Percentiles rank a stretch among this genome's conserved stretches.
Conservation (phyloP, 257 asterid species). For the Haberlea rhodopensis region DNA sequence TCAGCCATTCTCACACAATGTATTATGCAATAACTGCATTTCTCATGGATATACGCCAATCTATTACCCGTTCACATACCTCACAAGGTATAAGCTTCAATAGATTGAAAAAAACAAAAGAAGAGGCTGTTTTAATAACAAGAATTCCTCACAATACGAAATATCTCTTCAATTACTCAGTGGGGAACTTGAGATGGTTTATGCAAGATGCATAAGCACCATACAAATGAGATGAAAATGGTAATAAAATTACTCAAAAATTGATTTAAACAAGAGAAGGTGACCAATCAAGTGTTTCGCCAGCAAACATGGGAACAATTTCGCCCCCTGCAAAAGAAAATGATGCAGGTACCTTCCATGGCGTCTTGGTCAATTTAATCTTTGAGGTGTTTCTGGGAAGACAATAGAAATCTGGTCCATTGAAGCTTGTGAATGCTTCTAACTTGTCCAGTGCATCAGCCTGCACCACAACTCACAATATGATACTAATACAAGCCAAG, state of each 20-base stretch:
- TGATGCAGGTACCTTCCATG: slow-evolving; percentile 77
- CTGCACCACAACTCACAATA: slow-evolving; percentile 27
- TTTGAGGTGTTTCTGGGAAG: slow-evolving; percentile 72
- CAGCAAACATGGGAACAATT: slow-evolving; percentile 86
- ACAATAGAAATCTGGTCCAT: slow-evolving; percentile 90
- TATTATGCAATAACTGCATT: too few species aligned
- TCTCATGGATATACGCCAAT: too few species aligned
- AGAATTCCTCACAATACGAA: neutral
- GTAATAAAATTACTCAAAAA: too few species aligned
- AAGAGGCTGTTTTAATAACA: neutral
- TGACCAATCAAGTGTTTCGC: slow-evolving; percentile 76
- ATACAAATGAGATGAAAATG: neutral
- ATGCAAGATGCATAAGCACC: too few species aligned
- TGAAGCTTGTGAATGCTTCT: slow-evolving; percentile 89
- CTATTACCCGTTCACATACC: too few species aligned
- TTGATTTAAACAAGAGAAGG: slow-evolving; percentile 37
- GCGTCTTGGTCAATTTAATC: slow-evolving; percentile 56
- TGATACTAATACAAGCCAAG: neutral
- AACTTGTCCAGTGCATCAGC: slow-evolving; percentile 82
- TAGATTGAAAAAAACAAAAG: too few species aligned
- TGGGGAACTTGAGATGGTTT: neutral
- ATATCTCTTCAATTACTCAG: neutral
- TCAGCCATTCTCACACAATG: too few species aligned
- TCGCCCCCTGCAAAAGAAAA: slow-evolving; percentile 63
- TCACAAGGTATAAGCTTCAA: too few species aligned